Conservation (phyloP, 1,284 basidiomycete species). For the Lentinus polychrous region DNA sequence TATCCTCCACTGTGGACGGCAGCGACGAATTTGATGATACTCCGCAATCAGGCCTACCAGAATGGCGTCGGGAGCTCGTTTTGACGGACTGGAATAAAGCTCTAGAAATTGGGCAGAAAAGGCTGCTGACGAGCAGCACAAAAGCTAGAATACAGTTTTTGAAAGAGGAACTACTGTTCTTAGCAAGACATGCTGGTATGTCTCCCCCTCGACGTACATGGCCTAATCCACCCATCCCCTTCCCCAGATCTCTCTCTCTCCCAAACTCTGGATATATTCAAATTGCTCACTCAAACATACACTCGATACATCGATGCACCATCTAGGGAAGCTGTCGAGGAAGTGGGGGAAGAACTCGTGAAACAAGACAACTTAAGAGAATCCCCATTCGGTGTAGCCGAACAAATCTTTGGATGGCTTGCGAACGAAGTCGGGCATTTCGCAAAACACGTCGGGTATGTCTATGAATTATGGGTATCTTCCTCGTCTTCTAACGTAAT, state of each 20-base stretch:
- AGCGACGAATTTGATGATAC: constrained; percentile 24
- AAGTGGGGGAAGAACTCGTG: constrained; percentile 56
- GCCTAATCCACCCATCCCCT: constrained; percentile 1
- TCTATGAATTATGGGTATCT: constrained; percentile 10
- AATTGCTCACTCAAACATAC: constrained; percentile 67
- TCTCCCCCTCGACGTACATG: constrained; percentile 3
- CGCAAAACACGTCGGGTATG: constrained; percentile 47
- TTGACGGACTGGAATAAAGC: constrained; percentile 50
- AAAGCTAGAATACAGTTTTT: constrained; percentile 52
- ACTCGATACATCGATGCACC: constrained; percentile 68
- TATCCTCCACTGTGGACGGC: constrained; percentile 24
- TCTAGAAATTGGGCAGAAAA: constrained; percentile 43
- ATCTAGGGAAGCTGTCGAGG: constrained; percentile 67
- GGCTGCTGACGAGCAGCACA: constrained; percentile 46
- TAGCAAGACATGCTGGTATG: constrained; percentile 57
- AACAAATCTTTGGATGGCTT: constrained; percentile 69
- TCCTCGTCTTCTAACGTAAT: constrained; percentile 8
- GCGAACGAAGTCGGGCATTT: constrained; percentile 55
- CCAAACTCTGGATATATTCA: constrained; percentile 68
- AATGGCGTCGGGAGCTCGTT: constrained; percentile 48
- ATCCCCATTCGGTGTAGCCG: constrained; percentile 47
- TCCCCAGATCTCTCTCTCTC: constrained; percentile 53
- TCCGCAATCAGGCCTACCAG: constrained; percentile 9
- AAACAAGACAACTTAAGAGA: constrained; percentile 46
- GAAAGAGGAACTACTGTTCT: constrained; percentile 49